Percentiles rank a stretch among this genome's conserved stretches.
phyloP scores from a whole-genome alignment of 2,329 filamentous ascomycete species.

The Fusarium penzigii region DNA sequence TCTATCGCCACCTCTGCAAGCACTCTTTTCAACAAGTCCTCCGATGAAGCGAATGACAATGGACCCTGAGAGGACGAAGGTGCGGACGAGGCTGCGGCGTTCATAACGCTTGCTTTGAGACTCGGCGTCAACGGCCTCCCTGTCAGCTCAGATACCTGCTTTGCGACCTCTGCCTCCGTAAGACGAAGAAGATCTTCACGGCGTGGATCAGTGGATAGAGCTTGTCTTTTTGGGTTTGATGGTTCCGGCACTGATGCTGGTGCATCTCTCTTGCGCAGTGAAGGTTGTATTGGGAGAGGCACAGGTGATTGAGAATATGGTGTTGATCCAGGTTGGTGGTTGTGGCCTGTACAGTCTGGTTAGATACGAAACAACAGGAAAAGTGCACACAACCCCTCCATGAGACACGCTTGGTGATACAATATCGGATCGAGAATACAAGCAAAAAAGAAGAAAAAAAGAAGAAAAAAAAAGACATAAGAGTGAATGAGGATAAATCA shows the following conservation, averaged over 20 bases:
- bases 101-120: slow-evolving; percentile 10
- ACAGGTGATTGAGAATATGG: slow-evolving; percentile 1
- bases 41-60: slow-evolving; percentile 11
- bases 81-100: background rate
- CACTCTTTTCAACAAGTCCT: slow-evolving; percentile 16
- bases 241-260: slow-evolving; percentile 3
- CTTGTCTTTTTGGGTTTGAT: slow-evolving; percentile 9
- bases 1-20: background rate
- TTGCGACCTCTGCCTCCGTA: slow-evolving; percentile 21
- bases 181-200: slow-evolving; percentile 17
- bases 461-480: too few species aligned
- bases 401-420: too few species aligned
- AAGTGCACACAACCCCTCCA: background rate
- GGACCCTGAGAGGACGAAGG: background rate
- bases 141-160: slow-evolving; percentile 9
- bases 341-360: slow-evolving; percentile 3
- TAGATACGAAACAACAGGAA: background rate
- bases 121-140: background rate
- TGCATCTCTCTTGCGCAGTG: slow-evolving; percentile 15
- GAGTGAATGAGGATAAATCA: too few species aligned
- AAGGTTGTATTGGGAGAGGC: background rate
- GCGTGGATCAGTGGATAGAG: background rate
- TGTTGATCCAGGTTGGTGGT: background rate
- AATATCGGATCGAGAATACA: too few species aligned
- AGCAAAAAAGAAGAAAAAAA: too few species aligned